Evolutionary conservation across 192 early-diverging fungal species (phyloP), one percentile per base, ranked within the genome.

Genomic region (Ambispora gerdemannii): DNA sequence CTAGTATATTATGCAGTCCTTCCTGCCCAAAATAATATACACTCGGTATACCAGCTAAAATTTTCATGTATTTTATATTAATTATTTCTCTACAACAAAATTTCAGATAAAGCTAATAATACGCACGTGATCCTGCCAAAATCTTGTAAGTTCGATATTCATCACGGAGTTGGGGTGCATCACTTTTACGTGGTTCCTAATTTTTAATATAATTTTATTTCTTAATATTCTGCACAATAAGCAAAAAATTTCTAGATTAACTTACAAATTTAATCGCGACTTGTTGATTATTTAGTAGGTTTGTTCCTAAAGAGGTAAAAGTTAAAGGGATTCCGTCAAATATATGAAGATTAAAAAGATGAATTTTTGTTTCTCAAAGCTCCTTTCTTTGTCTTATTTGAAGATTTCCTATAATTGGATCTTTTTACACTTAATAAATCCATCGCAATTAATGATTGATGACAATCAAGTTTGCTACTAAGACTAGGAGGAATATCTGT

Each of bases 11-110:
- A 77, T 98, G 90, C 20, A 98, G 82, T 20, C 96, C 94, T 76
- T 98, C 96, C 72, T 95, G 93, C 49, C 95, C 95, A 88, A 95
- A 98, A 82, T 96, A 95, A 70, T 95, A 93, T 4, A 90, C 93
- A 60, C 80, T 84, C 6, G 96, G 96, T 61, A 98, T 87, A 67
- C 96, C 96, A 27, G 82, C 90, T 89, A 70, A 58, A 51, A 30
- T 59, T n/a, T n/a, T n/a, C n/a, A n/a, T n/a, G n/a, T n/a, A n/a
- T n/a, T n/a, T n/a, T n/a, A n/a, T n/a, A n/a, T n/a, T n/a, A n/a
- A n/a, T n/a, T n/a, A n/a, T n/a, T n/a, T n/a, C n/a, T n/a, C n/a
- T n/a, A n/a, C n/a, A n/a, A n/a, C n/a, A n/a, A n/a, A n/a, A n/a
- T n/a, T n/a, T n/a, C n/a, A n/a, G n/a, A n/a, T n/a, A n/a, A n/a